A percentile compares a stretch with the other conserved stretches of the same genome.
These are phyloP conservation scores for Ascochyta fabae DNA, from an alignment of 2,329 filamentous ascomycete genomes.

Conservation along the genomic window DNA sequence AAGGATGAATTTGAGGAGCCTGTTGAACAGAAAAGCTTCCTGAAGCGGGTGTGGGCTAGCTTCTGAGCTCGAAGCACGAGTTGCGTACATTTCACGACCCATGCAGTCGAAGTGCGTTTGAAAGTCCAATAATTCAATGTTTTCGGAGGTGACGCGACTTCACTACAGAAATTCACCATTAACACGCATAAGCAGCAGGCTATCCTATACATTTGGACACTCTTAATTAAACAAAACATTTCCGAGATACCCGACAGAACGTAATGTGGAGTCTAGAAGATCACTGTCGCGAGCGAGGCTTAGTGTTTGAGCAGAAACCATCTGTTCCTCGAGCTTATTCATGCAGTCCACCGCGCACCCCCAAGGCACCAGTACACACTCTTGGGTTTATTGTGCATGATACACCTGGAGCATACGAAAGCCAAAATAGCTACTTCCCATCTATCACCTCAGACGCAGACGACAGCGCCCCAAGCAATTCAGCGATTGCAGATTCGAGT, in stretches of 20 bases:
- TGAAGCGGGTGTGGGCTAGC: conserved; percentile 22
- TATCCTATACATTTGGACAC: neutral
- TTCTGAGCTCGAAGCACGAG: conserved; percentile 6
- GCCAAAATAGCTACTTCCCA: neutral
- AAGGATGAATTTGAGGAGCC: conserved; percentile 19
- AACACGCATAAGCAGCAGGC: neutral
- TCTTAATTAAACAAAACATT: neutral
- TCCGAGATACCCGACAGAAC: neutral
- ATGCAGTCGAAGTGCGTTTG: neutral
- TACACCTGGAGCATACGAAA: neutral
- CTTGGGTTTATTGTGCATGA: neutral
- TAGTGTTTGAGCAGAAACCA: neutral
- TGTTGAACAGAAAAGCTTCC: conserved; percentile 21
- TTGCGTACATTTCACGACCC: neutral
- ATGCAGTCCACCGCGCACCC: neutral
- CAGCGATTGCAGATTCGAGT: neutral
- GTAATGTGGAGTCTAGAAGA: neutral
- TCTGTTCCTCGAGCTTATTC: neutral
- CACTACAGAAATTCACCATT: neutral
- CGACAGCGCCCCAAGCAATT: neutral
- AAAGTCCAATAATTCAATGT: neutral
- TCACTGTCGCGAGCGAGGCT: neutral
- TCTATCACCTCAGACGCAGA: neutral
- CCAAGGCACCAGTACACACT: neutral
- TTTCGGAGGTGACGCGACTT: neutral